Evolutionary conservation across 352 stramenopile species (phyloP).

Genomic region (Phytopythium helicoides): DNA sequence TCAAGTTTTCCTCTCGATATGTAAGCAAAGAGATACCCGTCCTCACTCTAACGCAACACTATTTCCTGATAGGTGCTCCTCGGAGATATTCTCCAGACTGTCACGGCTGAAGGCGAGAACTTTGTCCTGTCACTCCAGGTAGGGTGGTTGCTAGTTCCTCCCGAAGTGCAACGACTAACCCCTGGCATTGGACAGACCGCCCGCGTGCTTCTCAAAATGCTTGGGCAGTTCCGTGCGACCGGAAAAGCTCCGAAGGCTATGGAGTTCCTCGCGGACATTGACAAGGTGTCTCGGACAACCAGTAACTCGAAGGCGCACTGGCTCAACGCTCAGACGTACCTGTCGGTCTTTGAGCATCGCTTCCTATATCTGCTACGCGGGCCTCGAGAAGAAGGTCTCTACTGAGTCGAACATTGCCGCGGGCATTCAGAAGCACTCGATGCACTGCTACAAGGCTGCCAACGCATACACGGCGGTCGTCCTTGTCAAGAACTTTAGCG

Average conservation of each 20-base stretch:
- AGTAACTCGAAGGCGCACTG: conserved; percentile 24
- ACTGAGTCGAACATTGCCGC: conserved; percentile 23
- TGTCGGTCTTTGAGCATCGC: conserved; percentile 48
- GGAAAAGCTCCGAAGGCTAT: conserved; percentile 31
- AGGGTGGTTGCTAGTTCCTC: no score
- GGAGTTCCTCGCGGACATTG: conserved; percentile 46
- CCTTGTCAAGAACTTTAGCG: conserved; percentile 46
- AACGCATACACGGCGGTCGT: conserved; percentile 58
- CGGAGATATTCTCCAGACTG: conserved; percentile 91
- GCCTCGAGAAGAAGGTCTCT: conserved; percentile 34
- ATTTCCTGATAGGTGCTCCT: no score
- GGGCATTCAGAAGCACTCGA: conserved; percentile 58
- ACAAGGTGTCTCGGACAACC: conserved; percentile 22
- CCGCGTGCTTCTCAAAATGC: conserved; percentile 43
- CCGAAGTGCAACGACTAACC: no score
- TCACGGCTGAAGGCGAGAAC: conserved; percentile 97
- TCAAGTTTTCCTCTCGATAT: no score
- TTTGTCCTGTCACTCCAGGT: conserved; percentile 94
- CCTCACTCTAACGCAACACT: no score
- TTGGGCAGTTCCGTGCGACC: conserved; percentile 31
- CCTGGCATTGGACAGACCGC: conserved; percentile 22
- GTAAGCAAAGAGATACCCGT: no score
- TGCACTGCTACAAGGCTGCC: conserved; percentile 57
- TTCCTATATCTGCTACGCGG: conserved; percentile 49
- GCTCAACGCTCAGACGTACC: conserved; percentile 38